A percentile compares a stretch with the other conserved stretches of the same genome.
phyloP scores from a whole-genome alignment of 139 green algal species.

The Dunaliella sp. region DNA sequence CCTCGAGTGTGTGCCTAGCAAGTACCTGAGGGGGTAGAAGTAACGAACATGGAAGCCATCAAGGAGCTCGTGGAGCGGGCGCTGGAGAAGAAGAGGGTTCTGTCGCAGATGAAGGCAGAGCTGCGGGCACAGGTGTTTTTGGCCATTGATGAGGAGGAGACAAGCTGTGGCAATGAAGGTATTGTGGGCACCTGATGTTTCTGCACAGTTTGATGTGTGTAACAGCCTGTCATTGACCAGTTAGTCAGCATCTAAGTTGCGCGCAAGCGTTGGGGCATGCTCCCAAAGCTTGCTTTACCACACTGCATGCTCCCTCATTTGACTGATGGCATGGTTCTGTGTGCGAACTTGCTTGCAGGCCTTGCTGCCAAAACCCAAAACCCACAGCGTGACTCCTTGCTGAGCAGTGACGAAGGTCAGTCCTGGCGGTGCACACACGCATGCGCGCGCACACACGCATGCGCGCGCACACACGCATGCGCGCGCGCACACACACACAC shows the following conservation, averaged over 20 bases:
- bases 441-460: not conserved
- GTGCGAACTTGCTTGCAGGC: constrained; percentile 4
- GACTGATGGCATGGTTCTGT: not conserved
- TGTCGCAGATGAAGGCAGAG: constrained; percentile 32
- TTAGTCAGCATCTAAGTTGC: too few relatives aligned
- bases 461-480: too few relatives aligned
- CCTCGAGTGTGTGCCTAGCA: not conserved
- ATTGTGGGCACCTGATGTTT: too few relatives aligned
- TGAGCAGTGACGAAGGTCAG: not conserved
- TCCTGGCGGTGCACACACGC: not conserved
- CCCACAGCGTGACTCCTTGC: constrained; percentile 11
- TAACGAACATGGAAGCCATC: constrained; percentile 4
- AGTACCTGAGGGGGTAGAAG: too few relatives aligned
- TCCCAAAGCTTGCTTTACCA: too few relatives aligned
- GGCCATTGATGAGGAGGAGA: constrained; percentile 46
- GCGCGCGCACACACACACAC: too few relatives aligned
- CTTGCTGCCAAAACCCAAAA: constrained; percentile 10
- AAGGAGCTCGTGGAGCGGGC: not conserved
- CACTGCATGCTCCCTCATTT: not conserved
- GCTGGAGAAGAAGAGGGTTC: not conserved
- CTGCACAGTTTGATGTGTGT: too few relatives aligned
- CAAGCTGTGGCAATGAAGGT: constrained; percentile 21
- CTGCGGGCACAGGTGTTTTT: constrained; percentile 49
- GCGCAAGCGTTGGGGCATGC: too few relatives aligned
- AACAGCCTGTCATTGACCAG: too few relatives aligned